A percentile compares a stretch with the other conserved stretches of the same genome.
Conservation (phyloP, 1,284 basidiomycete genomes). For the Cryptococcus sp. region DNA sequence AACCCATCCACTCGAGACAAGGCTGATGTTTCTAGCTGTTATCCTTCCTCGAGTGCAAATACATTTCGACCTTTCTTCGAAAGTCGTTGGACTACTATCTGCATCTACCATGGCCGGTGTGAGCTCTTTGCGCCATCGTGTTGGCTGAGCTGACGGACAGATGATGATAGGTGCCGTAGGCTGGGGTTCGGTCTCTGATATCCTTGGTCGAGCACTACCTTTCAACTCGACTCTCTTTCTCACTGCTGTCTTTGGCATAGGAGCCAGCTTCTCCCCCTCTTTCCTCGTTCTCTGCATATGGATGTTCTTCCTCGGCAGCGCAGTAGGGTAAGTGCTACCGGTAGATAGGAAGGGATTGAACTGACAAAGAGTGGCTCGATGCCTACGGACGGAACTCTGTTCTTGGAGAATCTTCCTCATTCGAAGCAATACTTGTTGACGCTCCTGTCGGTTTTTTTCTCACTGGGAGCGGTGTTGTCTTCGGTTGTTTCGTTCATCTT, state of each 20-base stretch:
- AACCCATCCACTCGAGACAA: constrained; percentile 9
- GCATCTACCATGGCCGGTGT: constrained; percentile 52
- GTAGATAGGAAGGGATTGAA: background rate
- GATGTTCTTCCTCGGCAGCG: constrained; percentile 83
- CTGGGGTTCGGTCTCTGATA: constrained; percentile 83
- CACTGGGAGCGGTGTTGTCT: constrained; percentile 76
- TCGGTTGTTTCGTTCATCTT: constrained; percentile 71
- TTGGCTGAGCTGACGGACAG: constrained; percentile 36
- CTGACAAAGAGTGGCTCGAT: constrained; percentile 58
- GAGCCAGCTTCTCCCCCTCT: constrained; percentile 67
- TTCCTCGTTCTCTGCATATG: constrained; percentile 68
- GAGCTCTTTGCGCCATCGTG: constrained; percentile 7
- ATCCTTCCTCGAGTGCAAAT: constrained; percentile 87
- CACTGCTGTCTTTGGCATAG: constrained; percentile 81
- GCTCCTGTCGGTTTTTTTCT: constrained; percentile 92
- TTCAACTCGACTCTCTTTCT: constrained; percentile 91
- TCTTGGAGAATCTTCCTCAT: constrained; percentile 89
- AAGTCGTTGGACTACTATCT: constrained; percentile 35
- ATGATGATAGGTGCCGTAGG: constrained; percentile 95
- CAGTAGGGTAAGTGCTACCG: constrained; percentile 53
- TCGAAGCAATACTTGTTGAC: constrained; percentile 89
- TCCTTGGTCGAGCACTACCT: constrained; percentile 76
- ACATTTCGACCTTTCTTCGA: constrained; percentile 57
- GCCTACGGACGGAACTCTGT: constrained; percentile 92
- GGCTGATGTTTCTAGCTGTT: constrained; percentile 58